A percentile compares a stretch with the other conserved stretches of the same genome.
These are phyloP conservation scores for Pyricularia pennisetigena DNA, from an alignment of 2,329 filamentous ascomycete genomes.

Conservation along the genomic window DNA sequence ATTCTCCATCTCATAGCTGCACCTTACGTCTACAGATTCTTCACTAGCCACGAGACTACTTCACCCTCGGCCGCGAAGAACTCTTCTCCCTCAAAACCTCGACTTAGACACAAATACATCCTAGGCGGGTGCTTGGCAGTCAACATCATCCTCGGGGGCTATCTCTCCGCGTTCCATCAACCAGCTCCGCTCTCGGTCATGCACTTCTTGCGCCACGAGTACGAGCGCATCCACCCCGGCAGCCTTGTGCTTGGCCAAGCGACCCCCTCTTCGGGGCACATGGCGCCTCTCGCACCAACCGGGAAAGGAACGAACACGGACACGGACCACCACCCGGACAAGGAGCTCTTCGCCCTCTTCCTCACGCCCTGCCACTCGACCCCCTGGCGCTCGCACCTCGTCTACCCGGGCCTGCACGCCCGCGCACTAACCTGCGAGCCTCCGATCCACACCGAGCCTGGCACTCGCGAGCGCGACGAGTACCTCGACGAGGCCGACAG, in stretches of 20 bases:
- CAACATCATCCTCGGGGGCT: slow-evolving; percentile 64
- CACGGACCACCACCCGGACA: slow-evolving; percentile 8
- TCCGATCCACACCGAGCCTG: slow-evolving; percentile 57
- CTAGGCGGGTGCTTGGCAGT: slow-evolving; percentile 47
- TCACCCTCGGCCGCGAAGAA: not conserved
- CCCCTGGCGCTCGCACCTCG: slow-evolving; percentile 83
- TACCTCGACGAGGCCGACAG: slow-evolving; percentile 88
- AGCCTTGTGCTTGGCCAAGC: slow-evolving; percentile 19
- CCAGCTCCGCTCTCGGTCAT: slow-evolving; percentile 69
- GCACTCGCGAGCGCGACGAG: slow-evolving; percentile 45
- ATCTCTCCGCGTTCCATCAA: slow-evolving; percentile 71
- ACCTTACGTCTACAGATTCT: slow-evolving; percentile 54
- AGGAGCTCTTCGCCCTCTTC: slow-evolving; percentile 62
- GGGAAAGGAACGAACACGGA: slow-evolving; percentile 12
- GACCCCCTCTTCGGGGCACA: slow-evolving; percentile 20
- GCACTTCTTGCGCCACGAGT: slow-evolving; percentile 63
- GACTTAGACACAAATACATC: slow-evolving; percentile 41
- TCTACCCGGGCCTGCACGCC: slow-evolving; percentile 64
- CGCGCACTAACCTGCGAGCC: slow-evolving; percentile 89
- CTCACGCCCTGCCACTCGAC: slow-evolving; percentile 95
- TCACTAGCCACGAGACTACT: slow-evolving; percentile 27
- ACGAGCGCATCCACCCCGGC: slow-evolving; percentile 46
- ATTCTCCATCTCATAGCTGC: slow-evolving; percentile 76
- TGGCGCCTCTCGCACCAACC: slow-evolving; percentile 12
- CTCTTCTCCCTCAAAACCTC: slow-evolving; percentile 12